phyloP scores from a whole-genome alignment of 2,329 filamentous ascomycete species.

The Phoma sp. region DNA sequence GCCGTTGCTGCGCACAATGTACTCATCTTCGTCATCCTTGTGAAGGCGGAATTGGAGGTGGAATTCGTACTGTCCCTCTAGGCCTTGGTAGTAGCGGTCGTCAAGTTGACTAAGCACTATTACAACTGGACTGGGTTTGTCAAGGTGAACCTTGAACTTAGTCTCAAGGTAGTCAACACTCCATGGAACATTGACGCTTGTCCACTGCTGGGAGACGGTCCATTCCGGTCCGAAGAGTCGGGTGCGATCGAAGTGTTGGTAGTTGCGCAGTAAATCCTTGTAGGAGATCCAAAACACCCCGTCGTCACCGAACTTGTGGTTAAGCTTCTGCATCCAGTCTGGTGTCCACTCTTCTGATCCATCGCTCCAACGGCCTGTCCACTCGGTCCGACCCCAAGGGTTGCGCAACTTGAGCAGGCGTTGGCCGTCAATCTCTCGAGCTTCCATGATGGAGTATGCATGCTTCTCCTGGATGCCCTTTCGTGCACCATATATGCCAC shows the following conservation, averaged over 20 bases:
- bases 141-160: constrained; percentile 64
- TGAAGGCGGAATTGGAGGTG: constrained; percentile 66
- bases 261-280: constrained; percentile 64
- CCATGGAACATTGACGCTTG: constrained; percentile 66
- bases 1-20: constrained; percentile 64
- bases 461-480: constrained; percentile 57
- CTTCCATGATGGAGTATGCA: constrained; percentile 67
- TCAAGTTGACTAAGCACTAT: constrained; percentile 68
- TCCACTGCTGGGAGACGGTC: constrained; percentile 69
- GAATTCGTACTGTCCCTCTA: constrained; percentile 65
- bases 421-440: constrained; percentile 66
- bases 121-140: constrained; percentile 61
- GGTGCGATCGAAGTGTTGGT: constrained; percentile 67
- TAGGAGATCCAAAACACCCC: constrained; percentile 71
- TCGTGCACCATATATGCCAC: constrained; percentile 66
- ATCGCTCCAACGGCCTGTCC: constrained; percentile 83
- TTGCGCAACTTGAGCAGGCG: constrained; percentile 64
- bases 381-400: constrained; percentile 82
- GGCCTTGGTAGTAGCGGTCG: constrained; percentile 65
- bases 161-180: constrained; percentile 67
- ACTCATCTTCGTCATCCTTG: constrained; percentile 66
- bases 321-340: constrained; percentile 76
- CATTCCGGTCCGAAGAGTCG: constrained; percentile 67
- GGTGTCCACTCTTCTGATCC: constrained; percentile 86
- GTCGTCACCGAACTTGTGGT: constrained; percentile 79